Base-by-base conservation (phyloP, 2,329 filamentous ascomycete species). In the Aspergillus transmontanensis region DNA sequence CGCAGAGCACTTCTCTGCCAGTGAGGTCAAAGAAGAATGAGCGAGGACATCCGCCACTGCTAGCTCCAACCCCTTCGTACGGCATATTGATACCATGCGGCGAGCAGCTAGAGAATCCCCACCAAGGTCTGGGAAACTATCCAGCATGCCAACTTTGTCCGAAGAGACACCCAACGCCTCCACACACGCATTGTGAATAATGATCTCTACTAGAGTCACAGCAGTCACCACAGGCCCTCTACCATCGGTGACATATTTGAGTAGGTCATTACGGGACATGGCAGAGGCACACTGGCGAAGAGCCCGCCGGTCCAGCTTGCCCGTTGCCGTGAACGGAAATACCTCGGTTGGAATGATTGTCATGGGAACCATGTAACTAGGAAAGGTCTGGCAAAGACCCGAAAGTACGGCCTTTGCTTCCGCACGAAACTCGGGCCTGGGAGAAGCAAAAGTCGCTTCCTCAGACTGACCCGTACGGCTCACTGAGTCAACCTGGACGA, bases 241-340 rank as follows among this genome's bases (percentile, higher is more conserved):
- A 34, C 1, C 32, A 34, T 34, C 32, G 32, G 32, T 34, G 9
- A 11, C 32, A 34, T 34, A 34, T 34, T 34, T 0, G 32, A 34
- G 10, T 34, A 34, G 2, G 11, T 34, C 32, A 34, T 9, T 34
- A 34, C 32, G 32, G 32, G 32, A 34, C 32, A 34, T 34, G 32
- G 32, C 32, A 11, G 32, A 34, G 32, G 32, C 32, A 34, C 7
- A 34, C 32, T 34, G 32, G 32, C 32, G 32, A 34, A 34, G 32
- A 34, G 32, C 2, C 32, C 32, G 32, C 19, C 63, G 84, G 85
- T 67, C 61, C 5, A 63, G 61, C 60, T 74, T 74, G 19, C 72
- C 70, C 10, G 69, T 67, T 12, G 65, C 61, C 21, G 65, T 64
- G 5, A 67, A 34, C 14, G 71, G 71, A 19, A 73, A 61, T 23